phyloP scores from a whole-genome alignment of 2,329 filamentous ascomycete species.

The Botryotinia convoluta region DNA sequence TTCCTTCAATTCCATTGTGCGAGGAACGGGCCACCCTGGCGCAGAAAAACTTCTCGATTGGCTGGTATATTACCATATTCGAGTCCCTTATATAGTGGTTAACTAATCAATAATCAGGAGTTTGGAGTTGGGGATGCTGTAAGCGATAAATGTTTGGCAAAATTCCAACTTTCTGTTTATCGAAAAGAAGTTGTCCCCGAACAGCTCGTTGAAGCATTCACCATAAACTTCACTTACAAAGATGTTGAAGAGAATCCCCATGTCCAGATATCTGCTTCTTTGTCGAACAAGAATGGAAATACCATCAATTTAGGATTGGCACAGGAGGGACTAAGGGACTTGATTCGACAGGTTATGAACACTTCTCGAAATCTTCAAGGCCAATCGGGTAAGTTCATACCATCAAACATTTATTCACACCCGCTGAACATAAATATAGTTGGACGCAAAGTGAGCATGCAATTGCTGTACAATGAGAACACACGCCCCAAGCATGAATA shows the following conservation, averaged over 20 bases:
- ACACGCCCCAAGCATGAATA: conserved; percentile 25
- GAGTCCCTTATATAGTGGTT: neutral
- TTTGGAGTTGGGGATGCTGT: conserved; percentile 29
- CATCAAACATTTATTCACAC: neutral
- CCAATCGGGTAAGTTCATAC: conserved; percentile 1
- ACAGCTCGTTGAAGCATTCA: conserved; percentile 32
- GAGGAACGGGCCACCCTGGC: conserved; percentile 17
- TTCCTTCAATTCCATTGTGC: conserved; percentile 13
- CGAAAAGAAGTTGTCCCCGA: conserved; percentile 21
- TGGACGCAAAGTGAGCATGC: conserved; percentile 23
- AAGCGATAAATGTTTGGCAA: conserved; percentile 27
- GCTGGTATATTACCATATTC: conserved; percentile 25
- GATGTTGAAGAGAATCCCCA: neutral
- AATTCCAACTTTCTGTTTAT: conserved; percentile 33
- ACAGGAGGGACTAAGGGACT: conserved; percentile 13
- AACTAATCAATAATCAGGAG: conserved; percentile 27
- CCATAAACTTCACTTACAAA: conserved; percentile 28
- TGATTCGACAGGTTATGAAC: conserved; percentile 12
- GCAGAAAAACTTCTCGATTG: conserved; percentile 33
- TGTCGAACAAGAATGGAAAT: neutral
- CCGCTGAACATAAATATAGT: neutral
- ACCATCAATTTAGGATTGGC: conserved; percentile 11
- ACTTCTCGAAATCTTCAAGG: neutral
- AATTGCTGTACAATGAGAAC: conserved; percentile 26
- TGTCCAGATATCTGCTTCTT: conserved; percentile 14